phyloP scores from a whole-genome alignment of 208 protist genomes.

The Trypanosoma melophagium region DNA sequence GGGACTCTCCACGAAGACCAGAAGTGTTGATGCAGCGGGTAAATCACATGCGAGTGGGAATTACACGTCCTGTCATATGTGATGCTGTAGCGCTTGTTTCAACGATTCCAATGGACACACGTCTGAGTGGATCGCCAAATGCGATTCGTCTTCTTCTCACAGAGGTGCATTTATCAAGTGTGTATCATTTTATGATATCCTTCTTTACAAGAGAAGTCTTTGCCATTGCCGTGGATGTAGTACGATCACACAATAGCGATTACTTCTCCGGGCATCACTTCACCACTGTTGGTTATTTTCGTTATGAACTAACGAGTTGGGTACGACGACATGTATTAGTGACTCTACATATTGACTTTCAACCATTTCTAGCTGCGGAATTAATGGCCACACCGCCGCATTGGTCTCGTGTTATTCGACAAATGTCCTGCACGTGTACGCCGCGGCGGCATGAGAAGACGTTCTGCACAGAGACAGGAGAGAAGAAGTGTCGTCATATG shows the following conservation, averaged over 20 bases:
- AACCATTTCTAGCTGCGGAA: conserved; percentile 28
- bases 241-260: conserved; percentile 26
- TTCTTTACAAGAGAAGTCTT: conserved; percentile 53
- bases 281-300: conserved; percentile 47
- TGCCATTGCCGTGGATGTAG: conserved; percentile 45
- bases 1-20: conserved; percentile 41
- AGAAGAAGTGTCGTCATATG: conserved; percentile 70
- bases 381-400: background rate
- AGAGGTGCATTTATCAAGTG: conserved; percentile 12
- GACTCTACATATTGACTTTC: conserved; percentile 39
- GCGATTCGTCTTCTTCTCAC: conserved; percentile 24
- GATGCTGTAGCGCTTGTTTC: conserved; percentile 41
- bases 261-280: conserved; percentile 69
- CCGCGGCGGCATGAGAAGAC: conserved; percentile 54
- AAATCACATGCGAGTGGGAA: conserved; percentile 25
- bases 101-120: conserved; percentile 18
- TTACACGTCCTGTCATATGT: conserved; percentile 54
- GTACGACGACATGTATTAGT: conserved; percentile 64
- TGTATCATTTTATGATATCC: conserved; percentile 27
- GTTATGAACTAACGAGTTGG: conserved; percentile 48
- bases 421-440: conserved; percentile 60
- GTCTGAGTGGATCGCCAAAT: conserved; percentile 22
- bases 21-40: conserved; percentile 32
- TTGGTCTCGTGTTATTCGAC: conserved; percentile 49
- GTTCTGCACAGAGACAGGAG: conserved; percentile 38